Percentiles rank a stretch among this genome's conserved stretches.
Conservation (phyloP, 805 yeast genomes). For the Metschnikowia baotianmanensis region DNA sequence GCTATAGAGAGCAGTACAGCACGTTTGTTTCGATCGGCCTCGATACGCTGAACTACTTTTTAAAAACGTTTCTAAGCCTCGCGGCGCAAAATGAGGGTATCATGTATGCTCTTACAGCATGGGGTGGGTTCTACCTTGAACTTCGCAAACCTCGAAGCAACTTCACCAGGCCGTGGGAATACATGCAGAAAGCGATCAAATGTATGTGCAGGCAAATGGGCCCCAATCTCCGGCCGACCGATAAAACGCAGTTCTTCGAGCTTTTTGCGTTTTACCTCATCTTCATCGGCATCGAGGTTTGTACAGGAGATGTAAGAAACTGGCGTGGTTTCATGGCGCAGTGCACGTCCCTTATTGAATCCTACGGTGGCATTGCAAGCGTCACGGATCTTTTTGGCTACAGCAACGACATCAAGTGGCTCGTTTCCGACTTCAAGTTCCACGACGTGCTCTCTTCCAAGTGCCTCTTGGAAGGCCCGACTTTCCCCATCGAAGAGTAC, state of each 20-base stretch:
- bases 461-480: slow-evolving; percentile 19
- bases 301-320: slow-evolving; percentile 22
- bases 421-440: slow-evolving; percentile 21
- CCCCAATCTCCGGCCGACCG: slow-evolving; percentile 12
- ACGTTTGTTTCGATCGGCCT: slow-evolving; percentile 18
- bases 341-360: slow-evolving; percentile 15
- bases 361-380: slow-evolving; percentile 17
- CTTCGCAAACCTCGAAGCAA: slow-evolving; percentile 15
- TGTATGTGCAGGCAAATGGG: slow-evolving; percentile 19
- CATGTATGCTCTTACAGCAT: slow-evolving; percentile 20
- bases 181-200: slow-evolving; percentile 22
- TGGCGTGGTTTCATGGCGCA: slow-evolving; percentile 20
- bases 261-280: slow-evolving; percentile 21
- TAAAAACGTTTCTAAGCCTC: slow-evolving; percentile 19
- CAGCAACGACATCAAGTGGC: slow-evolving; percentile 22
- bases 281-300: slow-evolving; percentile 22
- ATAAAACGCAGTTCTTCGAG: slow-evolving; percentile 16
- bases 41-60: slow-evolving; percentile 20
- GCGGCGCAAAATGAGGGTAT: slow-evolving; percentile 19
- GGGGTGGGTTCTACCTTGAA: slow-evolving; percentile 23
- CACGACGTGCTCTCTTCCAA: slow-evolving; percentile 21
- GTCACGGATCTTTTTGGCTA: slow-evolving; percentile 13
- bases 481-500: slow-evolving; percentile 17
- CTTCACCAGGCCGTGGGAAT: slow-evolving; percentile 19
- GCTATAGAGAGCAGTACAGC: slow-evolving; percentile 19